A percentile compares a stretch with the other conserved stretches of the same genome.
phyloP scores from a whole-genome alignment of 108 stramenopile species.

The Hondaea fermentalgiana region DNA sequence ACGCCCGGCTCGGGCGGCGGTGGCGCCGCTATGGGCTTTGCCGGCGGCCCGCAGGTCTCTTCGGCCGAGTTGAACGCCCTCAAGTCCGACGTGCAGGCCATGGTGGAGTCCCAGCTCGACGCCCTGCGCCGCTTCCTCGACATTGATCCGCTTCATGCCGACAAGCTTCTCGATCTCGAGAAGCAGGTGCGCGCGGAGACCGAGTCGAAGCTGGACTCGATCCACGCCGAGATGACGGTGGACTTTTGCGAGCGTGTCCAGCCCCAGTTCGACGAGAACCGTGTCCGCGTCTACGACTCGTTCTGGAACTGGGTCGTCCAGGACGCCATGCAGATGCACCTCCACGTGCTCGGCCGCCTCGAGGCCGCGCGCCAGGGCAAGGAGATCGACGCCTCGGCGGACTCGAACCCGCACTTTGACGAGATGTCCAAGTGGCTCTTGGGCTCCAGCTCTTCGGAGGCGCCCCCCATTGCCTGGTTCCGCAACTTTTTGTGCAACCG shows the following conservation, averaged over 20 bases:
- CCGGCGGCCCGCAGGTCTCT: neutral
- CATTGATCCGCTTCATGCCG: too few relatives aligned
- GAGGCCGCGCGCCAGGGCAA: neutral
- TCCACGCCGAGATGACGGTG: neutral
- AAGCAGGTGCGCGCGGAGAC: neutral
- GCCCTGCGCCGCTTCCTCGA: neutral
- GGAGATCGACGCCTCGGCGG: neutral
- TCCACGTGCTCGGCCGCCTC: neutral
- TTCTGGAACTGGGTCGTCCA: slow-evolving; percentile 18
- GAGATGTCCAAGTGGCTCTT: slow-evolving; percentile 10
- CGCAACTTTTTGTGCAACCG: slow-evolving; percentile 13
- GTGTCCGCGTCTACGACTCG: neutral
- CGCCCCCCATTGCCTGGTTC: neutral
- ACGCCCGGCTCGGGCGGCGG: neutral
- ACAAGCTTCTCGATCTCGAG: neutral
- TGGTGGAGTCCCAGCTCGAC: neutral
- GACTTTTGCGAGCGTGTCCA: neutral
- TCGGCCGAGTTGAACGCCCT: neutral
- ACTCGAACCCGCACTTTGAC: neutral
- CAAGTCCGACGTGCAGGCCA: neutral
- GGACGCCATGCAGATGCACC: slow-evolving; percentile 9
- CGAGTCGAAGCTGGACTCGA: neutral
- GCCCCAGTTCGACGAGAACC: neutral
- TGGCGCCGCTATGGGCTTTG: slow-evolving; percentile 2
- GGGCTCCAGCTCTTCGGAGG: neutral